Base-by-base conservation (phyloP, 1,139 yeast species). In the Suhomyces bolitotheri region DNA sequence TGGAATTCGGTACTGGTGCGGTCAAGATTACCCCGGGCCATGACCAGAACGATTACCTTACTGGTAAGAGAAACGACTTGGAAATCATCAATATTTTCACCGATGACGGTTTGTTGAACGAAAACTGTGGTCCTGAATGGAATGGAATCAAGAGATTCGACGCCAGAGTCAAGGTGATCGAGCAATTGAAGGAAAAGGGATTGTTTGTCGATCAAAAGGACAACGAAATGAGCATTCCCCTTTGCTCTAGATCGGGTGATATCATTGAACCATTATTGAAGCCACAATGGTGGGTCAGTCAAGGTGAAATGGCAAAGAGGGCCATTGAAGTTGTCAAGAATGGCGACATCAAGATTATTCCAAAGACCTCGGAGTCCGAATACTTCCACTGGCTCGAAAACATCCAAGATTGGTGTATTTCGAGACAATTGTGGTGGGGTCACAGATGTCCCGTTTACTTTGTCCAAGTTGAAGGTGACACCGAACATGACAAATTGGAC, bases 381-480 rank as follows among this genome's bases (percentile, higher is more conserved):
- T 92, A 84, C 66, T 85, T 83, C 82, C 88, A 82, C 62, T 92
- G 98, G 98, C 72, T 92, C 64, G 95, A 83, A 60, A 87, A 89
- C 64, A 85, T 90, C 50, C 97, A 94, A 71, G 98, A 92, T 70
- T 92, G 98, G 98, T 92, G 98, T 81, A 89, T 92, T 47, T 92
- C 97, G 20, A 86, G 98, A 69, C 98, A 92, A 72, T 78, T 92
- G 56, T 92, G 98, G 98, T 92, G 98, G 98, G 98, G 98, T 49
- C 98, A 92, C 71, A 82, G 97, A 71, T 88, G 96, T 66, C 98
- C 98, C 16, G 96, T 87, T 32, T 92, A 94, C 68, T 88, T 88
- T 51, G 88, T 90, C 44, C 70, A 73, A 36, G 68, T 88, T 41
- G 96, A 88, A 57, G 94, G 92, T 39, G 75, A 77, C 52, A 69